Percentiles rank a stretch among this genome's conserved stretches.
Conservation (phyloP, 768 basidiomycete species). For the Leccinellum albellum region DNA sequence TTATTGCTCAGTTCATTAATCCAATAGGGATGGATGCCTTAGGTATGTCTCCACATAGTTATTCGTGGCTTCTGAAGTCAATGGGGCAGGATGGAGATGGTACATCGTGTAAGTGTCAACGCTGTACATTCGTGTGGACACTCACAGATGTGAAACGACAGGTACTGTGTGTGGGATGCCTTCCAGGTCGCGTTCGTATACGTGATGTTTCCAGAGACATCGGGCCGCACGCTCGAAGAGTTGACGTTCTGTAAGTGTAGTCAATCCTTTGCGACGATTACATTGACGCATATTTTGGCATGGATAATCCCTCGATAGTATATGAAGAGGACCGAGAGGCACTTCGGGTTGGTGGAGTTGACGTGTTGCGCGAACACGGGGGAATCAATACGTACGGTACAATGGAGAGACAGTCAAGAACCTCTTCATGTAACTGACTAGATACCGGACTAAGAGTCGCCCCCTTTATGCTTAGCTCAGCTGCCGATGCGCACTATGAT, state of each 20-base stretch:
- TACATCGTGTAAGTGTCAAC: no score
- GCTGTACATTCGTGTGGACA: no score
- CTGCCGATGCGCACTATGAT: no score
- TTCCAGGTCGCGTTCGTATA: background rate
- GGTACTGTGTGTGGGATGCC: no score
- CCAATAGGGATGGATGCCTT: background rate
- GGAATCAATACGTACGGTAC: background rate
- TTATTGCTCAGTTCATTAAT: background rate
- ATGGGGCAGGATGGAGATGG: no score
- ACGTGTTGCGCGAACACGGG: background rate
- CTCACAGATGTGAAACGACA: no score
- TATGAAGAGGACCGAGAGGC: background rate
- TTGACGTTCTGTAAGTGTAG: background rate
- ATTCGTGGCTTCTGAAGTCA: background rate
- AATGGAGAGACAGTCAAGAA: background rate
- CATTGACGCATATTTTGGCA: background rate
- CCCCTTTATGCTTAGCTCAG: no score
- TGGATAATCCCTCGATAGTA: background rate
- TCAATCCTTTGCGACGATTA: background rate
- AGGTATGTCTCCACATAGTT: background rate
- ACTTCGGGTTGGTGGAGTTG: background rate
- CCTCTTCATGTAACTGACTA: no score
- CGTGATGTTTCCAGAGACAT: background rate
- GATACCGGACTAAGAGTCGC: no score
- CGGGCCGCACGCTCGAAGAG: background rate